Conservation (phyloP, 2,329 filamentous ascomycete genomes). For the Botrytis tulipae region DNA sequence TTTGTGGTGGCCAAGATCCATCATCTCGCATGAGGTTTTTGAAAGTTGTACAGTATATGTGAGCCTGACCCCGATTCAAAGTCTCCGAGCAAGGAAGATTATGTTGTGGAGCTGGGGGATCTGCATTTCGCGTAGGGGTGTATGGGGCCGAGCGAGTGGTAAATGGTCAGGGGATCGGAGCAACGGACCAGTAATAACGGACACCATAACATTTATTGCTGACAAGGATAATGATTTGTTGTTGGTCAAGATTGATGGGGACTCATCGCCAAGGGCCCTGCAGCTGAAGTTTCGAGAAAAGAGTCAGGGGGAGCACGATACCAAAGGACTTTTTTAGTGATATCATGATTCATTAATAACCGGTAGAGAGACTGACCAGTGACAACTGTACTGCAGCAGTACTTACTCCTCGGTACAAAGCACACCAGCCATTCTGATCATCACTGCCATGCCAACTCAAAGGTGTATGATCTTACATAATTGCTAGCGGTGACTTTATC, state of each 20-base stretch:
- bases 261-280: neutral
- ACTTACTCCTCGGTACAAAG: neutral
- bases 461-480: neutral
- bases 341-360: conserved; percentile 2
- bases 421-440: neutral
- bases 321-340: neutral
- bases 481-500: neutral
- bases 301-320: neutral
- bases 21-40: conserved; percentile 10
- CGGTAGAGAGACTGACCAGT: neutral
- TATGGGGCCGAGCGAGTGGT: conserved; percentile 1
- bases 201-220: neutral
- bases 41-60: neutral
- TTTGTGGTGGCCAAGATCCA: conserved; percentile 11
- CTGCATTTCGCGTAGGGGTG: neutral
- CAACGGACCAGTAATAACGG: neutral
- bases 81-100: conserved; percentile 7
- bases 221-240: neutral
- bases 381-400: neutral
- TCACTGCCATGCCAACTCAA: neutral
- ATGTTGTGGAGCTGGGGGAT: neutral
- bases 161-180: neutral
- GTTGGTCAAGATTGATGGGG: neutral
- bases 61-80: conserved; percentile 8
- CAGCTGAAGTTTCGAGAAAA: neutral